phyloP scores from a whole-genome alignment of 345 rosid species.

The Lumnitzera racemosa region DNA sequence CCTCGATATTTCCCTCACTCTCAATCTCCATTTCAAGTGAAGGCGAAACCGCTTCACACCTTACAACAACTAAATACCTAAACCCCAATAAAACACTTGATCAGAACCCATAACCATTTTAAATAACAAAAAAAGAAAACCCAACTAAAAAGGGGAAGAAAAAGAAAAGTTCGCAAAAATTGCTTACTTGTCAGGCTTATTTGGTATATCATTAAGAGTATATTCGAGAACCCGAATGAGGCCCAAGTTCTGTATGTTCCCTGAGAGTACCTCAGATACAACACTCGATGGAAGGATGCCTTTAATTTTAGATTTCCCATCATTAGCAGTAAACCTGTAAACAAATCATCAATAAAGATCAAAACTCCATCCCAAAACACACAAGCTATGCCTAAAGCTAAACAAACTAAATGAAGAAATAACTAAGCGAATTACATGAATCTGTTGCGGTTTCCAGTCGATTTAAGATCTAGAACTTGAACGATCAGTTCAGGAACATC shows the following conservation, averaged over 20 bases:
- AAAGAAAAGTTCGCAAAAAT: too few relatives aligned
- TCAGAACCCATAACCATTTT: not conserved
- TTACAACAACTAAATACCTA: slow-evolving; percentile 68
- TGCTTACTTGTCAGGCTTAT: slow-evolving; percentile 64
- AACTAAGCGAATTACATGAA: slow-evolving; percentile 35
- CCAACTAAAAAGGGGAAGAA: too few relatives aligned
- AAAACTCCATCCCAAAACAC: not conserved
- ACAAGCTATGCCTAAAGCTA: not conserved
- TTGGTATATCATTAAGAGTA: slow-evolving; percentile 76
- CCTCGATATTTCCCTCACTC: slow-evolving; percentile 13
- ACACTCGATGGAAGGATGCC: slow-evolving; percentile 57
- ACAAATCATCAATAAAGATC: not conserved
- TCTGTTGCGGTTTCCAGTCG: slow-evolving; percentile 73
- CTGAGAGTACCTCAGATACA: slow-evolving; percentile 54
- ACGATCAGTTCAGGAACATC: slow-evolving; percentile 50
- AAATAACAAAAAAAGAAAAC: too few relatives aligned
- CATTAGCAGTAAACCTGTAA: slow-evolving; percentile 68
- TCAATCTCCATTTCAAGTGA: slow-evolving; percentile 61
- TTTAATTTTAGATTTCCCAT: slow-evolving; percentile 61
- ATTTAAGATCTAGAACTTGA: slow-evolving; percentile 78
- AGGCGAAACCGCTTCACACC: slow-evolving; percentile 64
- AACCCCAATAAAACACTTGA: slow-evolving; percentile 5
- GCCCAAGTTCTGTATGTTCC: slow-evolving; percentile 67
- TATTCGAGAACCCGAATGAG: slow-evolving; percentile 64
- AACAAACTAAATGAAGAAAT: not conserved